Base-by-base conservation (phyloP, 805 yeast species). In the Schwanniomyces vanrijiae region DNA sequence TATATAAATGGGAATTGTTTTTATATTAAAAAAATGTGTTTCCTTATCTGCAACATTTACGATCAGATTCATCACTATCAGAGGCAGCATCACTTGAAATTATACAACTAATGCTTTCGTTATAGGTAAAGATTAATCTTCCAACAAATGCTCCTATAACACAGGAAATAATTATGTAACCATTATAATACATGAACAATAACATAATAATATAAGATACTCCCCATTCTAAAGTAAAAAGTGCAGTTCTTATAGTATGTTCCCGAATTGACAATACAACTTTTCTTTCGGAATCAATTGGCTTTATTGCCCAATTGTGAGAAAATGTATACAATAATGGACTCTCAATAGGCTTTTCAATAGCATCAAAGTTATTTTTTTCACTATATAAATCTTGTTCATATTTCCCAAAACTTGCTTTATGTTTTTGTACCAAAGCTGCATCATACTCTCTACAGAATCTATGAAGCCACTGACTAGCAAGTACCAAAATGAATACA, bases 151-250 rank as follows among this genome's bases (percentile, higher is more conserved):
- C 85, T 6, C 88, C 88, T 29, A 83, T 60, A 43, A 83, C 72
- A 63, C 86, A 83, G 9, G 82, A 75, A 48, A 84, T 80, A 49
- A 83, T 78, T 33, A 84, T 72, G 59, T 82, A 84, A 13, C 89
- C 89, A 56, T 84, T 84, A 69, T 81, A 84, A 69, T 84, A 83
- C 90, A 85, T 84, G 69, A 83, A 84, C 55, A 85, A 66, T 69
- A 85, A 73, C 87, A 84, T 85, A 57, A 84, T 78, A 43, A 84
- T 62, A 62, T 84, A 84, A 3, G 84, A 78, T 13, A 79, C 73
- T 2, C 84, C 84, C 81, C 86, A 82, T 59, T 83, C 84, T 22
- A 81, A 57, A 1, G 82, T 76, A 61, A 77, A 84, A 31, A 31
- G 34, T 5, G 19, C 29, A 83, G 80, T 66, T 49, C 85, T 73